Conservation (phyloP, 225 moss, liverwort and hornwort species). For the Thuidium tamariscinum region DNA sequence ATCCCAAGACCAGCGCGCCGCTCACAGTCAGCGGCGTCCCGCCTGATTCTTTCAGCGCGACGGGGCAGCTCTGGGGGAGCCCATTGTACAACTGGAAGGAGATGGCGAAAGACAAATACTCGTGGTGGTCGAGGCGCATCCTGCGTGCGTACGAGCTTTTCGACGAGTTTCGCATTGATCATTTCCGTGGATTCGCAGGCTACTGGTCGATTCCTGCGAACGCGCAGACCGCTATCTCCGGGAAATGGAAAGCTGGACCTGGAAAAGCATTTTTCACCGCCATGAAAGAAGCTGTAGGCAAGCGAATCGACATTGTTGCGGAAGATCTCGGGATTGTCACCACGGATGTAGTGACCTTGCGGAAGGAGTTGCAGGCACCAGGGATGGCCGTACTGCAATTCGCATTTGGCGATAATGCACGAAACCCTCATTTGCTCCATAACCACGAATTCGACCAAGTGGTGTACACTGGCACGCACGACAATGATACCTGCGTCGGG, state of each 20-base stretch:
- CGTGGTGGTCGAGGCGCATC: conserved; percentile 73
- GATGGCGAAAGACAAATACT: conserved; percentile 66
- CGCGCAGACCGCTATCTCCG: conserved; percentile 25
- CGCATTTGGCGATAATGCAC: conserved; percentile 30
- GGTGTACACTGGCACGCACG: conserved; percentile 83
- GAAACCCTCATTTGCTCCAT: conserved; percentile 66
- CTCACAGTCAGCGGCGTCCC: conserved; percentile 67
- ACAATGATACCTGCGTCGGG: conserved; percentile 64
- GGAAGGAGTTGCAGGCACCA: conserved; percentile 48
- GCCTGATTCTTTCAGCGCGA: conserved; percentile 57
- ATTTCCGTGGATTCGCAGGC: conserved; percentile 80
- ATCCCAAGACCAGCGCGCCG: conserved; percentile 44
- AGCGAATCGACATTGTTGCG: conserved; percentile 60
- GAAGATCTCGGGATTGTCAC: conserved; percentile 81
- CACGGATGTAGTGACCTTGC: conserved; percentile 52
- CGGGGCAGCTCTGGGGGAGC: conserved; percentile 86
- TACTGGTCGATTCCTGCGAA: conserved; percentile 64
- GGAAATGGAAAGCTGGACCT: conserved; percentile 66
- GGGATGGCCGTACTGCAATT: conserved; percentile 90
- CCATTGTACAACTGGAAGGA: conserved; percentile 88
- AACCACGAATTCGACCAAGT: conserved; percentile 84
- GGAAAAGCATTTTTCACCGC: conserved; percentile 54
- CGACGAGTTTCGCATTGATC: conserved; percentile 87
- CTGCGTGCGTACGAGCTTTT: conserved; percentile 63
- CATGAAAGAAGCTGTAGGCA: conserved; percentile 64